A percentile compares a stretch with the other conserved stretches of the same genome.
These are phyloP conservation scores for Giardia muris DNA, from an alignment of 208 protist genomes.

Conservation along the genomic window DNA sequence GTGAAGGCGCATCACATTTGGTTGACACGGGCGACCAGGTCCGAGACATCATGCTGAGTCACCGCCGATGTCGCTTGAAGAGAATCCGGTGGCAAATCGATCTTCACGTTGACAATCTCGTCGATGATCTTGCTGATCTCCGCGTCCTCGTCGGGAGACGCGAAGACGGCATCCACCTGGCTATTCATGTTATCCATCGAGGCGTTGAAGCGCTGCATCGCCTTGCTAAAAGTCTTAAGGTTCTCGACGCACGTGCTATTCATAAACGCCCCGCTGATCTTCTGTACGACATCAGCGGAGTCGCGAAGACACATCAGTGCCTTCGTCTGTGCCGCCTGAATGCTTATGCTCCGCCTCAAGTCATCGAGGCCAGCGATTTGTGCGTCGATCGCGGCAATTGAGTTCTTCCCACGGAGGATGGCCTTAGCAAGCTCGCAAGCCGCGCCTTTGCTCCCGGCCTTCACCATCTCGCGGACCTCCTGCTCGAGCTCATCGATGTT, in stretches of 20 bases:
- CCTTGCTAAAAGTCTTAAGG: not conserved
- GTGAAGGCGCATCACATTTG: too few species aligned
- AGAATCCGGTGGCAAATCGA: too few species aligned
- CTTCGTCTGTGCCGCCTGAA: not conserved
- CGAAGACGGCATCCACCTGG: not conserved
- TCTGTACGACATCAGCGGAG: not conserved
- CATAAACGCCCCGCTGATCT: not conserved
- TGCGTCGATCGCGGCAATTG: not conserved
- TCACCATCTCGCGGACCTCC: not conserved
- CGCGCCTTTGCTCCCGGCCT: not conserved
- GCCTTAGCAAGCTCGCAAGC: not conserved
- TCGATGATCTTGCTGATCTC: not conserved
- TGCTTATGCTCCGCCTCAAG: not conserved
- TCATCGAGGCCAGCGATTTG: not conserved
- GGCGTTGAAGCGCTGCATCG: not conserved
- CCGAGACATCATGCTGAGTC: too few species aligned
- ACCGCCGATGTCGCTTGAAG: too few species aligned
- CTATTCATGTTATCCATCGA: too few species aligned
- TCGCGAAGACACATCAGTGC: not conserved
- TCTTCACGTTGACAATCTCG: not conserved
- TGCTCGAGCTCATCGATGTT: not conserved
- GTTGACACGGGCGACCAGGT: too few species aligned
- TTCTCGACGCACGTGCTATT: not conserved
- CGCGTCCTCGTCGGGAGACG: not conserved
- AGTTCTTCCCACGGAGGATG: not conserved